phyloP scores from a whole-genome alignment of 306 rosid species.

The Lathyrus aphaca region DNA sequence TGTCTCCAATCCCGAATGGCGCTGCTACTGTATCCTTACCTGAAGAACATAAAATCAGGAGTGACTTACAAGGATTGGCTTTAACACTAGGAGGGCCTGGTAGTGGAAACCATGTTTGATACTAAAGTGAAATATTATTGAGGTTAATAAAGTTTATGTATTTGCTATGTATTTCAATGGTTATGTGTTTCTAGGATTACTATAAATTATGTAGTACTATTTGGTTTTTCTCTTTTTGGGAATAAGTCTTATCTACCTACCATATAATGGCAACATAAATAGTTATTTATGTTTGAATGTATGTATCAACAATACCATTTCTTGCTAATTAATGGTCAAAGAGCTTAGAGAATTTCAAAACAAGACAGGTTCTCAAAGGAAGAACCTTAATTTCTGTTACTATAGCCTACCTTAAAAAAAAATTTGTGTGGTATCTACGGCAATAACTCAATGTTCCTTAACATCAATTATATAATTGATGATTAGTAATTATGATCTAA shows the following conservation, averaged over 20 bases:
- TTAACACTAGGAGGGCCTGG: slow-evolving; percentile 90
- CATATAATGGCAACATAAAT: neutral
- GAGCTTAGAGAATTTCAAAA: neutral
- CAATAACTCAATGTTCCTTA: neutral
- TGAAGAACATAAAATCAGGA: slow-evolving; percentile 62
- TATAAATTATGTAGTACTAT: slow-evolving; percentile 21
- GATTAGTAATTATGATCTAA: neutral
- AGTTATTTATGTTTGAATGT: neutral
- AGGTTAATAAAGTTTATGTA: slow-evolving; percentile 45
- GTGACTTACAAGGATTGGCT: slow-evolving; percentile 79
- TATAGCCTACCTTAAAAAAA: neutral
- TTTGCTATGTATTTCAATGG: slow-evolving; percentile 6
- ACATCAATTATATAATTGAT: neutral
- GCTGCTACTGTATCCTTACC: slow-evolving; percentile 37
- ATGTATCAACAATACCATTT: slow-evolving; percentile 1
- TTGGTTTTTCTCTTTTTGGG: slow-evolving; percentile 10
- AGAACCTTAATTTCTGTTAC: too few species aligned
- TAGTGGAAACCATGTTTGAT: slow-evolving; percentile 47
- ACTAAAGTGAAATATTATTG: slow-evolving; percentile 31
- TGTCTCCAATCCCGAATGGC: slow-evolving; percentile 49
- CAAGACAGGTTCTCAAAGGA: too few species aligned
- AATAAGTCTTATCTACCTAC: neutral
- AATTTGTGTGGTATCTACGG: neutral
- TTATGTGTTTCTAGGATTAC: slow-evolving; percentile 24
- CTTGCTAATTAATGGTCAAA: neutral